These are phyloP conservation scores for Tetrastigma voinierianum DNA, from an alignment of 164 flowering plant genomes.

Conservation along the genomic window DNA sequence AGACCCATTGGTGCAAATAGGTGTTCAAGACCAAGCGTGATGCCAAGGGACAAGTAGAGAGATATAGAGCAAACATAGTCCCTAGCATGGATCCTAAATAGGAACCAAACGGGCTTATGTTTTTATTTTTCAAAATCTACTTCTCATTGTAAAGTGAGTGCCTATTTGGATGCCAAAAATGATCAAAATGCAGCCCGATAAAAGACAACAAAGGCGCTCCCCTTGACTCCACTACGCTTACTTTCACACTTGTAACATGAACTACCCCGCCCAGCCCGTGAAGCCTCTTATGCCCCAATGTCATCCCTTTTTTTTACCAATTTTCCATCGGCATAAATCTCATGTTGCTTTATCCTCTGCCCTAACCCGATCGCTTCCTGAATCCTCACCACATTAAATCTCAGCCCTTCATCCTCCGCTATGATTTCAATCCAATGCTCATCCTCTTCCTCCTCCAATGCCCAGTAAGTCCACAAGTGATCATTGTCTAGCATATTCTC, in stretches of 20 bases:
- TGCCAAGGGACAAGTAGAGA: no score
- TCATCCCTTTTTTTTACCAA: slow-evolving; percentile 50
- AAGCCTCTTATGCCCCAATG: slow-evolving; percentile 88
- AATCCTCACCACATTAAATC: slow-evolving; percentile 81
- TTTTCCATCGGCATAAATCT: slow-evolving; percentile 60
- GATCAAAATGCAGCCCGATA: slow-evolving; percentile 74
- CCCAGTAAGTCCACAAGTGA: slow-evolving; percentile 89
- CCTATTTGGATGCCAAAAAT: slow-evolving; percentile 51
- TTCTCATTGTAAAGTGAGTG: neutral
- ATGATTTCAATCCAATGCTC: slow-evolving; percentile 72
- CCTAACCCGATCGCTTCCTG: slow-evolving; percentile 94
- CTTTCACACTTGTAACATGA: slow-evolving; percentile 45
- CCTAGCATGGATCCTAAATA: no score
- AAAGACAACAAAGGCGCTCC: slow-evolving; percentile 81
- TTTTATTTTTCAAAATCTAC: no score
- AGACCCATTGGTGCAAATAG: no score
- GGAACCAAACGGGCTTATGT: no score
- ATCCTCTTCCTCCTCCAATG: slow-evolving; percentile 43
- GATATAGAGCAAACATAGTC: no score
- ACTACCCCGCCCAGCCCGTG: slow-evolving; percentile 67
- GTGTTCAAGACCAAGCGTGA: no score
- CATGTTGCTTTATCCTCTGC: slow-evolving; percentile 70
- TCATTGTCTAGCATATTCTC: slow-evolving; percentile 63
- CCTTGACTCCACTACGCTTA: slow-evolving; percentile 35
- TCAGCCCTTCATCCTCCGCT: slow-evolving; percentile 27